Evolutionary conservation across 108 stramenopile species (phyloP).

Genomic region (Cylindrotheca closterium): DNA sequence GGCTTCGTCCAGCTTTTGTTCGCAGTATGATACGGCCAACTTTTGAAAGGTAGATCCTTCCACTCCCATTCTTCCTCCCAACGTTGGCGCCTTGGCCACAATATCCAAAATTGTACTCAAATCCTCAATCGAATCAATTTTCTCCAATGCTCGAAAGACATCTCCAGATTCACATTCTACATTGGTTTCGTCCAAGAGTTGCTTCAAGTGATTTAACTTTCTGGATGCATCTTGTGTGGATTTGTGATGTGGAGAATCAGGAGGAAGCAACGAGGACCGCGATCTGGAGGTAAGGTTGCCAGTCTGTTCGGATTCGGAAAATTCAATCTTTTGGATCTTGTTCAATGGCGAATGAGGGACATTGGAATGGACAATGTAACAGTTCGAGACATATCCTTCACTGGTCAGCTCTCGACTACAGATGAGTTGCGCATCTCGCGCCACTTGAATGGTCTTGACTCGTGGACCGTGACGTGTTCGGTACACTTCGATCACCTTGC

Average conservation of each 20-base stretch:
- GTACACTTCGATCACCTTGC: conserved; percentile 72
- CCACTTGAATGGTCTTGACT: conserved; percentile 45
- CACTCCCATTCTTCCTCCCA: conserved; percentile 66
- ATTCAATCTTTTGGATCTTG: conserved; percentile 37
- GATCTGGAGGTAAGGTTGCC: conserved; percentile 14
- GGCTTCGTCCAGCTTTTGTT: conserved; percentile 54
- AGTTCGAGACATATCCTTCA: conserved; percentile 21
- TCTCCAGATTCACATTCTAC: conserved; percentile 48
- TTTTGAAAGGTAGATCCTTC: conserved; percentile 68
- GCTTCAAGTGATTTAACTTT: conserved; percentile 65
- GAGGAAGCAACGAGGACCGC: background rate
- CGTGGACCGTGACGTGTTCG: conserved; percentile 58
- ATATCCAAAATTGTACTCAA: conserved; percentile 64
- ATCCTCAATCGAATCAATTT: conserved; percentile 65
- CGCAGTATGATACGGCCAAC: conserved; percentile 55
- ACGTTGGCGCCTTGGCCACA: conserved; percentile 50
- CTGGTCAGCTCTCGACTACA: conserved; percentile 22
- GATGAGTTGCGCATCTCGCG: conserved; percentile 42
- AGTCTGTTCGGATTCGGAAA: conserved; percentile 30
- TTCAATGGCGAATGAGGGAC: conserved; percentile 35
- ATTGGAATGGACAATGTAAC: conserved; percentile 39
- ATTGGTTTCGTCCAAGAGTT: conserved; percentile 67
- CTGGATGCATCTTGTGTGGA: conserved; percentile 40
- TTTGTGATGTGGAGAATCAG: background rate
- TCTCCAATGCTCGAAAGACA: conserved; percentile 58